These are phyloP conservation scores for Kazachstania kunashirensis DNA, from an alignment of 805 yeast species.

Conservation along the genomic window DNA sequence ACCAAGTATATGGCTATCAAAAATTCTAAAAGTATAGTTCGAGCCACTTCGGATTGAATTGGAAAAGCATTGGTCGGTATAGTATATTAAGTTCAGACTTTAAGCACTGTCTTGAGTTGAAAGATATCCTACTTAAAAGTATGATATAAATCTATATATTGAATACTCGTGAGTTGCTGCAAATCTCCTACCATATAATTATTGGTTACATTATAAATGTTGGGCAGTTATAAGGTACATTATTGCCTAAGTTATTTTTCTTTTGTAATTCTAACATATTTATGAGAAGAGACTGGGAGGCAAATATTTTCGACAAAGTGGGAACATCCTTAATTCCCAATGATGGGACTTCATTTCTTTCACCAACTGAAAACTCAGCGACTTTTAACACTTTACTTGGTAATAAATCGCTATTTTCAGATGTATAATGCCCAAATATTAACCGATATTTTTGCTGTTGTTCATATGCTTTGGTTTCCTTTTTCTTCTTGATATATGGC, in stretches of 20 bases:
- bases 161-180: no score
- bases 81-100: no score
- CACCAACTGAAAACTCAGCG: conserved; percentile 9
- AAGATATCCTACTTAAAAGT: no score
- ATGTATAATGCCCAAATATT: conserved; percentile 9
- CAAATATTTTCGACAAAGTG: conserved; percentile 8
- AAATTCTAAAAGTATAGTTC: no score
- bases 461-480: conserved; percentile 1
- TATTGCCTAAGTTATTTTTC: not conserved
- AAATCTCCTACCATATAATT: no score
- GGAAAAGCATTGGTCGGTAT: no score
- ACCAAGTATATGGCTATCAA: no score
- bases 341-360: conserved; percentile 3
- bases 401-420: conserved; percentile 5
- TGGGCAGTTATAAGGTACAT: not conserved
- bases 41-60: no score
- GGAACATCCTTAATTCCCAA: conserved; percentile 9
- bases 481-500: conserved; percentile 2
- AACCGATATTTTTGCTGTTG: not conserved
- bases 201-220: no score
- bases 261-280: conserved; percentile 4
- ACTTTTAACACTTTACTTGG: conserved; percentile 6
- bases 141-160: no score
- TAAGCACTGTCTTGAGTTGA: no score
- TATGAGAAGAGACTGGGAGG: conserved; percentile 10